These are phyloP conservation scores for Inga leiocalycina DNA, from an alignment of 306 rosid species.

Conservation along the genomic window DNA sequence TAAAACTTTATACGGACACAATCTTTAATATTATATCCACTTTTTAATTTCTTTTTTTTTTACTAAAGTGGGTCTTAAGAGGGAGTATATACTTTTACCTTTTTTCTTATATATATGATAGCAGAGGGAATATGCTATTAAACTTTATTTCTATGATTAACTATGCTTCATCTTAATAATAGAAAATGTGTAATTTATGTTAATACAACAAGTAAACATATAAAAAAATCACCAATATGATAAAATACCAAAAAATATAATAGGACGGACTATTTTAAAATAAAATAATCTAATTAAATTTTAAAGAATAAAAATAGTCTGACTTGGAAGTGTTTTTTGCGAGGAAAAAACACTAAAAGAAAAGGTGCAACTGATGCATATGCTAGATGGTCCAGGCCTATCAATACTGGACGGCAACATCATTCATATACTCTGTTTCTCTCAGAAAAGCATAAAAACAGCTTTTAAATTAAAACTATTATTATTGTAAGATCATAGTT, in stretches of 20 bases:
- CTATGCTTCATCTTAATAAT: background rate
- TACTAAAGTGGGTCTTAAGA: too few relatives aligned
- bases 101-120: too few relatives aligned
- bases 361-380: background rate
- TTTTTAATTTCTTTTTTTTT: too few relatives aligned
- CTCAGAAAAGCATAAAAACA: background rate
- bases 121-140: background rate
- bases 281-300: too few relatives aligned
- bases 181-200: background rate
- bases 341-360: background rate
- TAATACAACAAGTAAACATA: background rate
- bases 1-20: too few relatives aligned
- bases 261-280: too few relatives aligned
- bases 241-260: too few relatives aligned
- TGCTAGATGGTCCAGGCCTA: background rate
- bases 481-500: background rate
- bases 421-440: background rate
- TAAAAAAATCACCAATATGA: too few relatives aligned
- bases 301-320: background rate
- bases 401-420: background rate
- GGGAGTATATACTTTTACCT: too few relatives aligned
- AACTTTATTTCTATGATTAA: too few relatives aligned
- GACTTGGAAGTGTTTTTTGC: background rate
- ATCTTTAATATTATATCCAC: too few relatives aligned
- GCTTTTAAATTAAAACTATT: background rate